Conservation (phyloP, 306 rosid species). For the Urtica urens region DNA sequence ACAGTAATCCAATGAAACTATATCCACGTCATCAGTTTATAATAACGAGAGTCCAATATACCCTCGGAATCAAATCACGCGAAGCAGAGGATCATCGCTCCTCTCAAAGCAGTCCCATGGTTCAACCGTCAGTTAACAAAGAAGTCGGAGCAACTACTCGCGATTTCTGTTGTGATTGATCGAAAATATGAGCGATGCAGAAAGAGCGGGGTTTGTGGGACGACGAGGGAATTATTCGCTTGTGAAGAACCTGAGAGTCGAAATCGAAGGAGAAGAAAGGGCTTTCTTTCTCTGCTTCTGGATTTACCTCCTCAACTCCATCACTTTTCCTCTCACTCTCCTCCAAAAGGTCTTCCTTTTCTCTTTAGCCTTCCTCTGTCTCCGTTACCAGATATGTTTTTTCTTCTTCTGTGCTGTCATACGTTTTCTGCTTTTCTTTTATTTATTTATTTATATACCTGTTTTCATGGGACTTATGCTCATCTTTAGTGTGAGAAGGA, state of each 20-base stretch:
- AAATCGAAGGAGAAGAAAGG: slow-evolving; percentile 42
- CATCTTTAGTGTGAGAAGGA: too few relatives aligned
- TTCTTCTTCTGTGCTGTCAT: not conserved
- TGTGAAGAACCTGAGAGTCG: slow-evolving; percentile 49
- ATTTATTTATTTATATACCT: too few relatives aligned
- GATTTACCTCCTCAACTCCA: slow-evolving; percentile 51
- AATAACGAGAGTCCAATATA: not conserved
- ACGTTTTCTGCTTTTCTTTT: not conserved
- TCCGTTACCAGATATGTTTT: too few relatives aligned
- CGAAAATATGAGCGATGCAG: too few relatives aligned
- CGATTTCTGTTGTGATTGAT: not conserved
- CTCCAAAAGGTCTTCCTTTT: slow-evolving; percentile 46
- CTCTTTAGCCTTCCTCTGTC: not conserved
- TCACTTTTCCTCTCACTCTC: slow-evolving; percentile 52
- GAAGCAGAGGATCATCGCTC: not conserved
- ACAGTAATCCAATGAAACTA: not conserved
- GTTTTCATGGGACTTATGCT: too few relatives aligned
- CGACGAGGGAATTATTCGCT: slow-evolving; percentile 41
- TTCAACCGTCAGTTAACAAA: slow-evolving; percentile 23
- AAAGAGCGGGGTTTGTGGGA: slow-evolving; percentile 18
- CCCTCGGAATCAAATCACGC: not conserved
- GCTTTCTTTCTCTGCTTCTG: slow-evolving; percentile 65
- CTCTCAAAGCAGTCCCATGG: not conserved
- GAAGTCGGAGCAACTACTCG: slow-evolving; percentile 11
- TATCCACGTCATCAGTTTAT: not conserved